Evolutionary conservation across 2,329 filamentous ascomycete species (phyloP).

Genomic region (Exophiala xenobiotica): DNA sequence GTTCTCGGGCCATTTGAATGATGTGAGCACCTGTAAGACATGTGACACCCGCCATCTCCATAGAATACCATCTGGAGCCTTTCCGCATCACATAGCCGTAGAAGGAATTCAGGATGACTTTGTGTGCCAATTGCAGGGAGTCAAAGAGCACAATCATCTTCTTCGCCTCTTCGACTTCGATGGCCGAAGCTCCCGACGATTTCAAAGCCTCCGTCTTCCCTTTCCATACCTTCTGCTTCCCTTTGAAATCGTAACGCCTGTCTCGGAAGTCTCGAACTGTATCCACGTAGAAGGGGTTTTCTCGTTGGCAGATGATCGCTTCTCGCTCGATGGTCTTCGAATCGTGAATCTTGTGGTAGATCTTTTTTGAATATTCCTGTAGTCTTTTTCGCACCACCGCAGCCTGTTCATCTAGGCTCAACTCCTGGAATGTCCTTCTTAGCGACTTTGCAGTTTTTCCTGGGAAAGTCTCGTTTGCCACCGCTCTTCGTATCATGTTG

Average conservation of each 20-base stretch:
- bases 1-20: slow-evolving; percentile 90
- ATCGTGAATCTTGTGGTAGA: slow-evolving; percentile 98
- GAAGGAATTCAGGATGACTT: slow-evolving; percentile 98
- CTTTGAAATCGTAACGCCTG: slow-evolving; percentile 97
- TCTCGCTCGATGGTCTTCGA: slow-evolving; percentile 88
- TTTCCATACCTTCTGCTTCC: slow-evolving; percentile 97
- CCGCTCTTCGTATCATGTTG: slow-evolving; percentile 93
- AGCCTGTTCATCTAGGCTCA: slow-evolving; percentile 80
- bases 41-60: slow-evolving; percentile 99
- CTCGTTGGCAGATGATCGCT: slow-evolving; percentile 95
- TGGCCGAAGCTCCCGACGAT: slow-evolving; percentile 69
- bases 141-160: slow-evolving; percentile 99
- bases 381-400: slow-evolving; percentile 78
- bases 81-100: slow-evolving; percentile 99
- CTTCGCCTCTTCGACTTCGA: slow-evolving; percentile 88
- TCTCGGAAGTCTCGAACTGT: slow-evolving; percentile 96
- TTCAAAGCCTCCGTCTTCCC: slow-evolving; percentile 88
- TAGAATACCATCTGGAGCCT: slow-evolving; percentile 96
- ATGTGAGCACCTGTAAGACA: slow-evolving; percentile 95
- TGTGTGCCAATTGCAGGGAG: slow-evolving; percentile 93
- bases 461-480: slow-evolving; percentile 91
- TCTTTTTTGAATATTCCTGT: slow-evolving; percentile 93
- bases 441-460: slow-evolving; percentile 71
- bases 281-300: slow-evolving; percentile 97
- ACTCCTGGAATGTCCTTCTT: slow-evolving; percentile 72